Conservation (phyloP, 2,329 filamentous ascomycete genomes). For the Falciphora oryzae region DNA sequence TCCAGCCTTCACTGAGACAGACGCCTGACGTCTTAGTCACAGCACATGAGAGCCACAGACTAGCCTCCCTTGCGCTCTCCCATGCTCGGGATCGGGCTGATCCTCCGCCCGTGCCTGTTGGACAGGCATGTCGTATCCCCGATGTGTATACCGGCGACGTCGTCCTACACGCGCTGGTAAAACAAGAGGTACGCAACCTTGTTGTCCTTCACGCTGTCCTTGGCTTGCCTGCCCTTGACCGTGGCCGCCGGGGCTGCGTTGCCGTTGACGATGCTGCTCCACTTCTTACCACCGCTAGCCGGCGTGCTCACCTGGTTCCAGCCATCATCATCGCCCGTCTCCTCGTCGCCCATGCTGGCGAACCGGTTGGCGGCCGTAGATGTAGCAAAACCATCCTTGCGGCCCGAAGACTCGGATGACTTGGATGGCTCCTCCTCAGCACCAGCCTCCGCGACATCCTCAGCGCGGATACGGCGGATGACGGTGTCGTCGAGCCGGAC, state of each 20-base stretch:
- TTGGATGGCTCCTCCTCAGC: slow-evolving; percentile 68
- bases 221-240: slow-evolving; percentile 51
- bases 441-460: slow-evolving; percentile 84
- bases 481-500: slow-evolving; percentile 91
- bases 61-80: slow-evolving; percentile 7
- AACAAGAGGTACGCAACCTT: slow-evolving; percentile 97
- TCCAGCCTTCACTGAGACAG: no score
- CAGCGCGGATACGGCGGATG: slow-evolving; percentile 75
- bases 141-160: background rate
- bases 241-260: slow-evolving; percentile 38
- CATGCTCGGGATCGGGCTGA: background rate
- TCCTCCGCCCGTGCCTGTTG: background rate
- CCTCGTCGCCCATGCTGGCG: slow-evolving; percentile 61
- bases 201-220: slow-evolving; percentile 75
- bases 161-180: slow-evolving; percentile 67
- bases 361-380: slow-evolving; percentile 63
- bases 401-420: slow-evolving; percentile 46
- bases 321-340: slow-evolving; percentile 53
- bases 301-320: slow-evolving; percentile 75
- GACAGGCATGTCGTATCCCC: background rate
- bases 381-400: slow-evolving; percentile 45
- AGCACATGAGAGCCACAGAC: background rate
- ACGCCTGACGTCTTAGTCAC: background rate
- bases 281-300: slow-evolving; percentile 67
- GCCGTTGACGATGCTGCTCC: slow-evolving; percentile 65